Evolutionary conservation across 495 filamentous ascomycete genomes (phyloP), one percentile per base, ranked within the genome.

Genomic region (Aspergillus saccharolyticus): DNA sequence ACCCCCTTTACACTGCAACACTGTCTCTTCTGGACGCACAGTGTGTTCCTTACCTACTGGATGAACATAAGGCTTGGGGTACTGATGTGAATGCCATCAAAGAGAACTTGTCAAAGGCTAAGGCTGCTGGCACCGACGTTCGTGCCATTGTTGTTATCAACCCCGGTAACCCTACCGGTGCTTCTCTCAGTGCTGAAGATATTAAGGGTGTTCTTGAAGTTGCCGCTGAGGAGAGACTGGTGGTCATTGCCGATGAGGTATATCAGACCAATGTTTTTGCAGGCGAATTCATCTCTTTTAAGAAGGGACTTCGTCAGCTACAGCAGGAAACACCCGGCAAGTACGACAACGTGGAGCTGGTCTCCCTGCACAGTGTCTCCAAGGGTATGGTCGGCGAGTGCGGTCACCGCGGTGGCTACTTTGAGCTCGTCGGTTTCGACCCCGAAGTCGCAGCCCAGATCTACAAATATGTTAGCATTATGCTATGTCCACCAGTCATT

Each of bases 361-460:
- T 85, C 20, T 95, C 88, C 10, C 79, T 94, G 43, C 89, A 94
- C 78, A 90, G 86, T 62, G 78, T 88, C 56, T 94, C 89, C 59
- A 97, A 97, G 83, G 93, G 93, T 64, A 96, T 97, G 92, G 89
- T 97, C 12, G 93, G 93, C 64, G 93, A 97, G 76, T 97, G 93
- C 67, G 95, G 94, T 42, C 94, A 98, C 74, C 89, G 94, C 43
- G 95, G 91, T 59, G 94, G 94, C 49, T 98, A 94, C 78, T 97
- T 97, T 68, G 94, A 98, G 75, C 83, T 98, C 54, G 81, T 89
- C 54, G 88, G 88, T 56, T 97, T 98, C 72, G 86, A 94, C 70
- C 80, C 85, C 14, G 78, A 85, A 63, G 95, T 98, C 55, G 84
- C 86, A 57, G 91, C 86, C 52, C 88, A 97, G 79, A 91, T 98